Base-by-base conservation (phyloP, 768 basidiomycete species). In the Kwoniella botswanensis region DNA sequence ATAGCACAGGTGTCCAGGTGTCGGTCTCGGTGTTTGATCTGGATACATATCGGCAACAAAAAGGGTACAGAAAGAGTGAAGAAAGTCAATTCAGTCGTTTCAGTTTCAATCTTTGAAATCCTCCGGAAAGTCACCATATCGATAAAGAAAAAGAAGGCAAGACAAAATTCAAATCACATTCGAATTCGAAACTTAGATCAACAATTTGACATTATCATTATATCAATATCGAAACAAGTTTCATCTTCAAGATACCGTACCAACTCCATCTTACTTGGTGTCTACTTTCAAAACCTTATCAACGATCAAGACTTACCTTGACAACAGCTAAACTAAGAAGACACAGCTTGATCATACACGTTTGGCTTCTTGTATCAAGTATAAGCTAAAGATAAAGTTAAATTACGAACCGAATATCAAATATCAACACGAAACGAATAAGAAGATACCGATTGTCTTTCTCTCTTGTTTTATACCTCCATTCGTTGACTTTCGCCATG, bases 121-220 rank as follows among this genome's bases (percentile, higher is more conserved):
- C 42, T 43, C 59, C 42, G 42, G 6, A 12, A 61, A 61, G 35
- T 61, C 59, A 61, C 59, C 59, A 44, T 61, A 61, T 61, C 59
- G 42, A 61, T 61, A 55, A 55, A 55, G 21, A 18, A 55, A 55
- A 52, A 52, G 6, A 52, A 24, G 11, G 54, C 21, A 11, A 24
- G 54, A 55, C 13, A 12, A 21, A 55, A 55, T 11, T 24, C 54
- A 52, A 52, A 52, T 35, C n/a, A 55, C n/a, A 24, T 55, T 55
- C 11, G 54, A 52, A 17, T 52, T 52, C n/a, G n/a, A 61, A 61
- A 61, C 35, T 43, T 44, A 61, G 18, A 12, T 35, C 18, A 50
- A 50, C 50, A 52, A 29, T 59, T 59, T 21, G 41, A 29, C 57
- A 29, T 41, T 56, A 10, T 15, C n/a, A 56, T 56, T 24, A 3